These are phyloP conservation scores for Aspergillus brasiliensis DNA, from an alignment of 2,329 filamentous ascomycete genomes.

Conservation along the genomic window DNA sequence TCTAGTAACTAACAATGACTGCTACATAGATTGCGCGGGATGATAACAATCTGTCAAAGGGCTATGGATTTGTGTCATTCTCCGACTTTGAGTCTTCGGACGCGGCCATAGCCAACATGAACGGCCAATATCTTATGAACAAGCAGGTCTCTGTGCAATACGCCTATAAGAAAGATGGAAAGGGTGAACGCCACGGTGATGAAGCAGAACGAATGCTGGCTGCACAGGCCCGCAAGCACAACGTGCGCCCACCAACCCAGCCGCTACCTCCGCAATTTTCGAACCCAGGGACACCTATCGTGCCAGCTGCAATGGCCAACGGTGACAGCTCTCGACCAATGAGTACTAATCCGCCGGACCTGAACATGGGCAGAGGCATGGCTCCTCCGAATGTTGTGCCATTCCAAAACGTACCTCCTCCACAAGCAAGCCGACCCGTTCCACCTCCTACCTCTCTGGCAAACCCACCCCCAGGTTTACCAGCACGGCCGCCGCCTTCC, in stretches of 20 bases:
- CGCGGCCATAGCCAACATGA: constrained; percentile 86
- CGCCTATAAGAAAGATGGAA: constrained; percentile 98
- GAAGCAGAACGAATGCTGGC: constrained; percentile 90
- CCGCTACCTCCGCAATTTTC: constrained; percentile 75
- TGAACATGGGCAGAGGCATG: constrained; percentile 45
- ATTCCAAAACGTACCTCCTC: constrained; percentile 47
- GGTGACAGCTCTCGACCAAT: constrained; percentile 41
- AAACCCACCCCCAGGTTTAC: constrained; percentile 56
- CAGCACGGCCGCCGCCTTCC: constrained; percentile 69
- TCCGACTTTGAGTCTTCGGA: constrained; percentile 92
- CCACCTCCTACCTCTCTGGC: constrained; percentile 56
- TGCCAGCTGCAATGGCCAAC: constrained; percentile 49
- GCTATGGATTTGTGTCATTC: constrained; percentile 94
- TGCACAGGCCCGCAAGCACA: constrained; percentile 89
- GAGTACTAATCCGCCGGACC: constrained; percentile 35
- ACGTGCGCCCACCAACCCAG: constrained; percentile 80
- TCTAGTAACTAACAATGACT: constrained; percentile 24
- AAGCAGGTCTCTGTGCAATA: constrained; percentile 97
- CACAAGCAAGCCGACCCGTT: constrained; percentile 54
- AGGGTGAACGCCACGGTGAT: constrained; percentile 94
- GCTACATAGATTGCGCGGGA: constrained; percentile 70
- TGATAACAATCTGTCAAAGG: constrained; percentile 84
- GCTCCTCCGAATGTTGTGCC: constrained; percentile 42
- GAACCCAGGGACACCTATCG: constrained; percentile 44
- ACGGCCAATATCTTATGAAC: constrained; percentile 94